phyloP scores from a whole-genome alignment of 2,329 filamentous ascomycete genomes.

The Xylariaceae sp. region DNA sequence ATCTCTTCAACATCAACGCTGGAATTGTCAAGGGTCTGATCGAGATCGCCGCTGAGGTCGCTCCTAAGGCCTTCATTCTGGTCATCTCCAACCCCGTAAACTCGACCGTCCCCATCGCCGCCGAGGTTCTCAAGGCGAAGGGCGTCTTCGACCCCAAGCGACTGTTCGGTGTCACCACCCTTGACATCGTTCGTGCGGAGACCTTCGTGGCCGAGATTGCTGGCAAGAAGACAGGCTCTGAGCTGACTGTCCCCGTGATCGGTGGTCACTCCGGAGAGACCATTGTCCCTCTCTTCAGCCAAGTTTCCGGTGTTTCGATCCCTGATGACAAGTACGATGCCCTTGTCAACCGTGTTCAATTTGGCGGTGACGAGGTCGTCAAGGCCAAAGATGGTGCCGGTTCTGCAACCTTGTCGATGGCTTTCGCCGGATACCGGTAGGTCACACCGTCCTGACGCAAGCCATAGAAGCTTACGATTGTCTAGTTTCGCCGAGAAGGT shows the following conservation, averaged over 20 bases:
- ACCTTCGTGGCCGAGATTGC: slow-evolving; percentile 87
- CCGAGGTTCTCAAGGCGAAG: slow-evolving; percentile 91
- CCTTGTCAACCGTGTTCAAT: slow-evolving; percentile 92
- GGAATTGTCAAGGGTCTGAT: slow-evolving; percentile 94
- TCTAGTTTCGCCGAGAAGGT: slow-evolving; percentile 87
- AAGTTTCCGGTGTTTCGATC: slow-evolving; percentile 75
- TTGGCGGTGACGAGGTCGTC: slow-evolving; percentile 95
- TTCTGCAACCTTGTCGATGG: slow-evolving; percentile 91
- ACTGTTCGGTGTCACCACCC: slow-evolving; percentile 96
- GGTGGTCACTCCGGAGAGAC: slow-evolving; percentile 98
- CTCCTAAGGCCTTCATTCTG: slow-evolving; percentile 89
- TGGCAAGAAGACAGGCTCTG: slow-evolving; percentile 76
- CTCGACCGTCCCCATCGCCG: slow-evolving; percentile 95
- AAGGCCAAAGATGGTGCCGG: slow-evolving; percentile 90
- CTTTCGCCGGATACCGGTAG: slow-evolving; percentile 89
- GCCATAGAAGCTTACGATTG: slow-evolving; percentile 10
- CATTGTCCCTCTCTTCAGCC: slow-evolving; percentile 96
- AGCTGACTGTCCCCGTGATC: slow-evolving; percentile 84
- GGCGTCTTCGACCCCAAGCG: slow-evolving; percentile 92
- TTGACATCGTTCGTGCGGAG: slow-evolving; percentile 96
- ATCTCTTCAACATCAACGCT: slow-evolving; percentile 99
- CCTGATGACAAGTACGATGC: slow-evolving; percentile 86
- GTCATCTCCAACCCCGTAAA: slow-evolving; percentile 99
- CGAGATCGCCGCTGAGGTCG: slow-evolving; percentile 79
- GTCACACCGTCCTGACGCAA: slow-evolving; percentile 17